Percentiles rank a stretch among this genome's conserved stretches.
Evolutionary conservation across 2,329 filamentous ascomycete genomes (phyloP).

Genomic region (Talaromyces marneffei): DNA sequence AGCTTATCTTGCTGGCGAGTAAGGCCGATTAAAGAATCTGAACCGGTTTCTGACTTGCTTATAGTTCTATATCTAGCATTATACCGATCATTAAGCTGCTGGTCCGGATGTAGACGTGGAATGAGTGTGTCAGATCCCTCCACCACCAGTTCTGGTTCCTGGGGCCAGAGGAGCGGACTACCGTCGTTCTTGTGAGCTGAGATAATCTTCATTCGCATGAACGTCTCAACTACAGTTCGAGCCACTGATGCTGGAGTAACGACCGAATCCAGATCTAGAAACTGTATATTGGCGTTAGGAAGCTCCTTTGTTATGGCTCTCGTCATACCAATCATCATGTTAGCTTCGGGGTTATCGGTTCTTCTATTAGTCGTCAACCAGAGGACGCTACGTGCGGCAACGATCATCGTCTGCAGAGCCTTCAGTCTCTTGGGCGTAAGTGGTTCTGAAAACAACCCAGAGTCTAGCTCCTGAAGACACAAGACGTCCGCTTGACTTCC

Average conservation of each 20-base stretch:
- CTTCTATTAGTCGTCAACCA: slow-evolving; percentile 23
- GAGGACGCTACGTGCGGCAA: neutral
- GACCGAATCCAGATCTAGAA: slow-evolving; percentile 16
- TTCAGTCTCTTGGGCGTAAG: slow-evolving; percentile 14
- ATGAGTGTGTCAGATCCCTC: slow-evolving; percentile 22
- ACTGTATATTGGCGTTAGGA: slow-evolving; percentile 19
- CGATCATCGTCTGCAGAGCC: slow-evolving; percentile 17
- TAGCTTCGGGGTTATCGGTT: slow-evolving; percentile 19
- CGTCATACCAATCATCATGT: slow-evolving; percentile 22
- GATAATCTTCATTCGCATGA: slow-evolving; percentile 10
- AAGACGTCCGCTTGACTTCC: slow-evolving; percentile 13
- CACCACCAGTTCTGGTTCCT: slow-evolving; percentile 26
- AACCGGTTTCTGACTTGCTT: too few relatives aligned
- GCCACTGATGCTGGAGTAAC: too few relatives aligned
- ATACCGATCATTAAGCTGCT: slow-evolving; percentile 20
- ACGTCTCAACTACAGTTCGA: too few relatives aligned
- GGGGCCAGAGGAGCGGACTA: slow-evolving; percentile 22
- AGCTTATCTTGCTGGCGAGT: too few relatives aligned
- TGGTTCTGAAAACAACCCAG: slow-evolving; percentile 20
- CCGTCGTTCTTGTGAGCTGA: slow-evolving; percentile 16
- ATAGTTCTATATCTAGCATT: slow-evolving; percentile 11
- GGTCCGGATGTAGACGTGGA: slow-evolving; percentile 21
- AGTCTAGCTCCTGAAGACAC: slow-evolving; percentile 23
- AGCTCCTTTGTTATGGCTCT: slow-evolving; percentile 21
- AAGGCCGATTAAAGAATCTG: too few relatives aligned